Conservation (phyloP, 768 basidiomycete genomes). For the Trametes coccinea region DNA sequence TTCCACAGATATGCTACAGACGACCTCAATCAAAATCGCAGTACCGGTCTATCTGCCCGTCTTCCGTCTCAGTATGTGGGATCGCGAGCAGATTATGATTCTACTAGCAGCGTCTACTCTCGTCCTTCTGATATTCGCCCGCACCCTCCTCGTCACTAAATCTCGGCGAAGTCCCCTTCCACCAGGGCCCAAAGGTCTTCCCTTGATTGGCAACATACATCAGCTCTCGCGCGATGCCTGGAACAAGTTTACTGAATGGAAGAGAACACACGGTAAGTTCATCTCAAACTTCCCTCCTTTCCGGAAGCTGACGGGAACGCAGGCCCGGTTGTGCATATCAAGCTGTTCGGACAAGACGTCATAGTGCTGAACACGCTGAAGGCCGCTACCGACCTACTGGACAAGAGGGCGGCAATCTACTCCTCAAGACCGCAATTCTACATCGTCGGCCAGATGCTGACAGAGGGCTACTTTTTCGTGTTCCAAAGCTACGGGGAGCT, state of each 20-base stretch:
- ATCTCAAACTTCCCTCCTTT: background rate
- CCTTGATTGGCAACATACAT: slow-evolving; percentile 37
- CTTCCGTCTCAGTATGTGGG: no score
- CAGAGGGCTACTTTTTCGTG: slow-evolving; percentile 31
- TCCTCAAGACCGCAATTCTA: slow-evolving; percentile 32
- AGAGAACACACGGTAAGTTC: slow-evolving; percentile 24
- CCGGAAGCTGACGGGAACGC: background rate
- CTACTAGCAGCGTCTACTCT: no score
- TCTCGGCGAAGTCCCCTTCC: slow-evolving; percentile 10
- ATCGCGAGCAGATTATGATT: no score
- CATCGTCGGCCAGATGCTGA: slow-evolving; percentile 34
- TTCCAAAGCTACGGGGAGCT: slow-evolving; percentile 28
- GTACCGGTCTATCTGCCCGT: no score
- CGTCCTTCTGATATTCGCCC: background rate
- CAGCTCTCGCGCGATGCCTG: slow-evolving; percentile 29
- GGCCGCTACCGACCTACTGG: slow-evolving; percentile 15
- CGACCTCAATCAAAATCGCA: no score
- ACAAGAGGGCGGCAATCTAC: slow-evolving; percentile 24
- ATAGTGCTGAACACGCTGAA: slow-evolving; percentile 13
- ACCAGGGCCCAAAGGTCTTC: slow-evolving; percentile 37
- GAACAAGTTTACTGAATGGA: slow-evolving; percentile 29
- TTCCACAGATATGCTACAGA: no score
- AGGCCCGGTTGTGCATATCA: slow-evolving; percentile 25
- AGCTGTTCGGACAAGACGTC: slow-evolving; percentile 19
- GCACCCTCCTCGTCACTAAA: background rate